Evolutionary conservation across 768 basidiomycete species (phyloP).

Genomic region (Termitomyces eurrhizus): DNA sequence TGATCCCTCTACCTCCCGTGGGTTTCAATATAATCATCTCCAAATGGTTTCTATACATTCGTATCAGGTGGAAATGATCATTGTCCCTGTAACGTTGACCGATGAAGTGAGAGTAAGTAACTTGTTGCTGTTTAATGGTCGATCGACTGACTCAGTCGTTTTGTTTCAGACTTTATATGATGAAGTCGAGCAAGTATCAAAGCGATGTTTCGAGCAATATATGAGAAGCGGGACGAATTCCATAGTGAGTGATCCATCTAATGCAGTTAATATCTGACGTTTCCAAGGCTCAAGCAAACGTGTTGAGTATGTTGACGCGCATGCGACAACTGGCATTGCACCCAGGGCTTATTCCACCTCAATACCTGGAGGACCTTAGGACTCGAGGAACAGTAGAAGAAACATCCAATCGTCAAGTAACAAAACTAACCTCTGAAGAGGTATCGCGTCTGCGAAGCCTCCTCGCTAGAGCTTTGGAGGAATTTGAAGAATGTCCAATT

Average conservation of each 20-base stretch:
- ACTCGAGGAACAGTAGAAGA: slow-evolving; percentile 32
- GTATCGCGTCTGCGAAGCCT: slow-evolving; percentile 51
- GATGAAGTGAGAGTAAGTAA: slow-evolving; percentile 58
- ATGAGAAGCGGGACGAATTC: slow-evolving; percentile 41
- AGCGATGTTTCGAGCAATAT: slow-evolving; percentile 55
- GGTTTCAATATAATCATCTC: slow-evolving; percentile 4
- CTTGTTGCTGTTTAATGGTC: too few species aligned
- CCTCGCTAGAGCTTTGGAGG: slow-evolving; percentile 68
- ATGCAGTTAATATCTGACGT: neutral
- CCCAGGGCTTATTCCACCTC: slow-evolving; percentile 65
- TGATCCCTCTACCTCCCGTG: slow-evolving; percentile 76
- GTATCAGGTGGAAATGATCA: slow-evolving; percentile 69
- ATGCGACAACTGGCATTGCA: slow-evolving; percentile 81
- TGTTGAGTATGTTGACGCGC: slow-evolving; percentile 81
- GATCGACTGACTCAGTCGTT: slow-evolving; percentile 20
- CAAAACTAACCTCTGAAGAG: slow-evolving; percentile 49
- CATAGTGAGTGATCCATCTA: slow-evolving; percentile 30
- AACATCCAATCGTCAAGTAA: slow-evolving; percentile 18
- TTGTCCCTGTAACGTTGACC: slow-evolving; percentile 63
- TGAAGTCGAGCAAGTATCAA: slow-evolving; percentile 58
- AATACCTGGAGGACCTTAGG: slow-evolving; percentile 65
- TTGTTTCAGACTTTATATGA: slow-evolving; percentile 55
- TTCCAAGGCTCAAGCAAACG: slow-evolving; percentile 58
- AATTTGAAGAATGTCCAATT: slow-evolving; percentile 80
- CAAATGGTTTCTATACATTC: neutral